Evolutionary conservation across 192 early-diverging fungal genomes (phyloP).

Genomic region (Chytriomyces hyalinus): DNA sequence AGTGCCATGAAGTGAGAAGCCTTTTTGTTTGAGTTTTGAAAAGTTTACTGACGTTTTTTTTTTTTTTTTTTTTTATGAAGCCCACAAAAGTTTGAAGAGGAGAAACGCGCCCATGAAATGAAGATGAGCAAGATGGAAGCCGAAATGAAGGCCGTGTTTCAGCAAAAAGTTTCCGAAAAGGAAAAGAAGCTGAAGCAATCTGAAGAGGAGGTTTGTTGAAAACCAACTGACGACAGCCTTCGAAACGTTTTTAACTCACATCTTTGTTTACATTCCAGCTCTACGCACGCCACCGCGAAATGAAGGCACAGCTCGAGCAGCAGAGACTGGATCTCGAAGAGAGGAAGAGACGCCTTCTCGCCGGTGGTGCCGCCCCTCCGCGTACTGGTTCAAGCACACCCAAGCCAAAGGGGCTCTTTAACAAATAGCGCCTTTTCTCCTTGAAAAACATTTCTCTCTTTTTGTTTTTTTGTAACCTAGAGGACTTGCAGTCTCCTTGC

Average conservation of each 20-base stretch:
- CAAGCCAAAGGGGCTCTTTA: slow-evolving; percentile 74
- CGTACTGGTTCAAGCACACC: slow-evolving; percentile 50
- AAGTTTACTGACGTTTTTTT: not conserved
- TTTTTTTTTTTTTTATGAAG: slow-evolving; percentile 33
- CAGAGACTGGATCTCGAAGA: slow-evolving; percentile 92
- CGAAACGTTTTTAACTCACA: not conserved
- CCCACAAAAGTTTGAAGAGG: slow-evolving; percentile 84
- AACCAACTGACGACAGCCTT: not conserved
- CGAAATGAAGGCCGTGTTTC: slow-evolving; percentile 99
- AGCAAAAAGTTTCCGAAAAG: slow-evolving; percentile 98
- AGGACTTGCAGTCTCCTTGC: not conserved
- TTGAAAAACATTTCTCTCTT: not conserved
- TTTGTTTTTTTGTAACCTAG: slow-evolving; percentile 5
- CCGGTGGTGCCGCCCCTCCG: slow-evolving; percentile 55
- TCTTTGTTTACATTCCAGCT: slow-evolving; percentile 48
- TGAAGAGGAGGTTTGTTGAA: slow-evolving; percentile 75
- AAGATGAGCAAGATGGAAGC: slow-evolving; percentile 98
- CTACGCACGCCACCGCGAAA: slow-evolving; percentile 96
- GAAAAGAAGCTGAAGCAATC: slow-evolving; percentile 97
- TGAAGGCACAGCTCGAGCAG: slow-evolving; percentile 97
- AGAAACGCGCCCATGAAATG: slow-evolving; percentile 86
- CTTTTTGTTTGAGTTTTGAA: not conserved
- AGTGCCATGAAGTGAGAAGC: slow-evolving; percentile 21
- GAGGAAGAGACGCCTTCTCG: slow-evolving; percentile 87
- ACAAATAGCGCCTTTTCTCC: slow-evolving; percentile 26